Evolutionary conservation across 306 rosid genomes (phyloP).

Genomic region (Cucurbita ficifolia): DNA sequence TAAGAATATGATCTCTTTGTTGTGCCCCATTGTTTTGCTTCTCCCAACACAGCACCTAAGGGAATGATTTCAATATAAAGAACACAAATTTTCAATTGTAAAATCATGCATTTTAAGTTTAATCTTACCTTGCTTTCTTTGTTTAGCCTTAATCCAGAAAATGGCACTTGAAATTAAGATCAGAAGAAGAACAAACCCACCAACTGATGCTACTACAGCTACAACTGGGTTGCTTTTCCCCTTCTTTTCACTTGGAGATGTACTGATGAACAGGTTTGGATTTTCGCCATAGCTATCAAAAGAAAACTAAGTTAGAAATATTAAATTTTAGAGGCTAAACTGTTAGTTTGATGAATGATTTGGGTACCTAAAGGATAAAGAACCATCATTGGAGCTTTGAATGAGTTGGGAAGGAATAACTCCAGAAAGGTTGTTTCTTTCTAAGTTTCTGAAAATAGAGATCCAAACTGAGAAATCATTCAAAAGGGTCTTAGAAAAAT

Average conservation of each 20-base stretch:
- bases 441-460: slow-evolving; percentile 13
- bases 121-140: slow-evolving; percentile 2
- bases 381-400: slow-evolving; percentile 11
- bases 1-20: slow-evolving; percentile 23
- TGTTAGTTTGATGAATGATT: too few species aligned
- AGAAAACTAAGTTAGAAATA: not conserved
- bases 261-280: slow-evolving; percentile 4
- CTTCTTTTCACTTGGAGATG: slow-evolving; percentile 1
- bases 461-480: not conserved
- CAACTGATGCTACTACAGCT: slow-evolving; percentile 26
- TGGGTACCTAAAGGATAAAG: slow-evolving; percentile 20
- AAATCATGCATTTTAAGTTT: too few species aligned
- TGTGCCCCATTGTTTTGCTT: slow-evolving; percentile 11
- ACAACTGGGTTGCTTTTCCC: slow-evolving; percentile 7
- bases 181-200: slow-evolving; percentile 19
- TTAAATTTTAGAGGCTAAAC: not conserved
- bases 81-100: too few species aligned
- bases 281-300: slow-evolving; percentile 17
- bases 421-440: slow-evolving; percentile 23
- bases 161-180: slow-evolving; percentile 3
- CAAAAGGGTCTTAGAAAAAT: too few species aligned
- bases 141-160: slow-evolving; percentile 9
- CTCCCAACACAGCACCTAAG: not conserved
- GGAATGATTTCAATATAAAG: not conserved
- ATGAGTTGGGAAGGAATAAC: slow-evolving; percentile 15